These are phyloP conservation scores for Grosmannia serpens DNA, from an alignment of 2,329 filamentous ascomycete genomes.

Conservation along the genomic window DNA sequence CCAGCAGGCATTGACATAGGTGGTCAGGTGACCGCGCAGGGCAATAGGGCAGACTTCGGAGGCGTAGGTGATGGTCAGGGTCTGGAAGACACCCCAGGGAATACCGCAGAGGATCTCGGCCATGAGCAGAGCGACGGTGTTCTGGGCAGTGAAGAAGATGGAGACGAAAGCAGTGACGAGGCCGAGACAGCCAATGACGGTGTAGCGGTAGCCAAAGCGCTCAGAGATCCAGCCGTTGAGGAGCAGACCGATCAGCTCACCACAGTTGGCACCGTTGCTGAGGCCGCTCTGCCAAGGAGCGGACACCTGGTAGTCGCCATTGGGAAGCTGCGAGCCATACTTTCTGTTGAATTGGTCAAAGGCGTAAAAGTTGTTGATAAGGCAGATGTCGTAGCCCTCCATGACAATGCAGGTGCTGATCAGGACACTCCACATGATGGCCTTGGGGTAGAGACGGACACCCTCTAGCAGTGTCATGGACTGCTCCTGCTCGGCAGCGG, in stretches of 20 bases:
- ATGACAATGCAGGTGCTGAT: slow-evolving; percentile 88
- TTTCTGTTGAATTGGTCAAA: slow-evolving; percentile 42
- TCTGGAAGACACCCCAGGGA: slow-evolving; percentile 29
- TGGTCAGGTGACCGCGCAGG: slow-evolving; percentile 59
- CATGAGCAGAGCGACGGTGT: slow-evolving; percentile 44
- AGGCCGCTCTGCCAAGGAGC: slow-evolving; percentile 52
- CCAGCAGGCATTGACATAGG: slow-evolving; percentile 70
- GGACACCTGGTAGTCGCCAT: slow-evolving; percentile 39
- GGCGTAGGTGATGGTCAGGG: slow-evolving; percentile 49
- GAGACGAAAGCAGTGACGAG: slow-evolving; percentile 46
- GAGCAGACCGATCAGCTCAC: slow-evolving; percentile 55
- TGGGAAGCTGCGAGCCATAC: slow-evolving; percentile 37
- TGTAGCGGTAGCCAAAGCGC: slow-evolving; percentile 54
- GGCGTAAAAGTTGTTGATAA: slow-evolving; percentile 66
- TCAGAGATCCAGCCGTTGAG: slow-evolving; percentile 56
- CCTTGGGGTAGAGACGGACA: slow-evolving; percentile 74
- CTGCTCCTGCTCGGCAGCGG: slow-evolving; percentile 50
- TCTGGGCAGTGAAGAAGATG: slow-evolving; percentile 54
- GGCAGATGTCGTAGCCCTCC: slow-evolving; percentile 77
- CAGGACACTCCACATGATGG: slow-evolving; percentile 69
- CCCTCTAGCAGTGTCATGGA: slow-evolving; percentile 65
- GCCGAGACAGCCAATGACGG: slow-evolving; percentile 47
- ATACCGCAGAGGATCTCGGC: slow-evolving; percentile 52
- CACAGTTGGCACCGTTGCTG: slow-evolving; percentile 42
- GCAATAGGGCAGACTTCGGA: slow-evolving; percentile 63